These are phyloP conservation scores for Gentiana macrophylla DNA, from an alignment of 257 asterid species.

Conservation along the genomic window DNA sequence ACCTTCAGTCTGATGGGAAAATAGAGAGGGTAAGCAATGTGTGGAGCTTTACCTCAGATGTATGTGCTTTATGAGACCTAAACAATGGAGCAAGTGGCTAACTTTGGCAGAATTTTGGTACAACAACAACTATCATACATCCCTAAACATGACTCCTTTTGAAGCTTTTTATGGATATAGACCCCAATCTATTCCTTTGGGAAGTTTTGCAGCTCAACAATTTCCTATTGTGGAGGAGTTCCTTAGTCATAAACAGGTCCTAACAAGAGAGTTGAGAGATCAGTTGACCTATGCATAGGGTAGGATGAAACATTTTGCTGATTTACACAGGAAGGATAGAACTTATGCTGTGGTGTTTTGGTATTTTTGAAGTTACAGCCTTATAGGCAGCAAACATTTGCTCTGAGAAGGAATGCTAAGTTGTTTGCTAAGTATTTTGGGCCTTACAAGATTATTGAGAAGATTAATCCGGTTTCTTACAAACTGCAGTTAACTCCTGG, in stretches of 20 bases:
- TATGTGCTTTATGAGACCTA: no score
- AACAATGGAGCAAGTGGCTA: no score
- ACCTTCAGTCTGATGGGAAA: no score
- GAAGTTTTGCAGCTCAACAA: neutral
- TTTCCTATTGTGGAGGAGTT: neutral
- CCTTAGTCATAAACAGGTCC: neutral
- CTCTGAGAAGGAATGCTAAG: neutral
- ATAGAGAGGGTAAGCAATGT: no score
- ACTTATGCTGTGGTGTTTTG: neutral
- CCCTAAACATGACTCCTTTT: neutral
- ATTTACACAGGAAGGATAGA: neutral
- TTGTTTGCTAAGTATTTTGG: neutral
- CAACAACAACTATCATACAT: no score
- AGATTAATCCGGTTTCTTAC: neutral
- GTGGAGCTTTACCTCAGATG: no score
- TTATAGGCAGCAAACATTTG: neutral
- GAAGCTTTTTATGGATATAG: neutral
- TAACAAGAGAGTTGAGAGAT: neutral
- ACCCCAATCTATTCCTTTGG: neutral
- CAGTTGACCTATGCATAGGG: neutral
- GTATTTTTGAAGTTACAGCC: neutral
- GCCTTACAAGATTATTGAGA: neutral
- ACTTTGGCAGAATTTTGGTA: no score
- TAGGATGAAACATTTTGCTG: neutral
- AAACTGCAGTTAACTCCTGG: neutral